phyloP scores from a whole-genome alignment of 2,329 filamentous ascomycete genomes.

The Penicillium sp. region DNA sequence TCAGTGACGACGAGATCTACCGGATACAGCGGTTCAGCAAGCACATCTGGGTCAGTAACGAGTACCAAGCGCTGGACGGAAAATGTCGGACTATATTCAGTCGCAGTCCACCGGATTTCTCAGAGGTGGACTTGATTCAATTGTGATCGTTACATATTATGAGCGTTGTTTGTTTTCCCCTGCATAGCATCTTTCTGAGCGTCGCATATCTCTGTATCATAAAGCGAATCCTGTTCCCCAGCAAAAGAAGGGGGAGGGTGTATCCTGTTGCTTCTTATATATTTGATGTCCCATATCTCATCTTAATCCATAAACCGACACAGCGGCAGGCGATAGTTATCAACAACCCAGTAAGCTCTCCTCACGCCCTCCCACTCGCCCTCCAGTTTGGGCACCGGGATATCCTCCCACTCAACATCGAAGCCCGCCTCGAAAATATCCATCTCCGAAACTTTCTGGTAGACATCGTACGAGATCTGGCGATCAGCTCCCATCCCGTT shows the following conservation, averaged over 20 bases:
- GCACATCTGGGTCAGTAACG: slow-evolving; percentile 88
- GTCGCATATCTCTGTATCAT: slow-evolving; percentile 23
- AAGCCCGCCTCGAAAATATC: slow-evolving; percentile 85
- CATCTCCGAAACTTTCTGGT: slow-evolving; percentile 86
- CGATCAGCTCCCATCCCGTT: slow-evolving; percentile 85
- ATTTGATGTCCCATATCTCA: neutral
- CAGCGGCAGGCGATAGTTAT: slow-evolving; percentile 50
- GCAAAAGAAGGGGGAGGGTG: slow-evolving; percentile 1
- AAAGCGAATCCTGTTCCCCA: slow-evolving; percentile 10
- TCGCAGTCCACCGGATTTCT: slow-evolving; percentile 83
- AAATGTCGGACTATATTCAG: slow-evolving; percentile 81
- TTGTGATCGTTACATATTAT: slow-evolving; percentile 48
- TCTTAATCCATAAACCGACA: slow-evolving; percentile 39
- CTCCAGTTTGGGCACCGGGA: slow-evolving; percentile 70
- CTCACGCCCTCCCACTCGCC: slow-evolving; percentile 86
- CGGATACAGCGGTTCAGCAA: slow-evolving; percentile 74
- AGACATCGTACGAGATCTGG: slow-evolving; percentile 93
- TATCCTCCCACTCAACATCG: slow-evolving; percentile 81
- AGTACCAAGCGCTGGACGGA: slow-evolving; percentile 82
- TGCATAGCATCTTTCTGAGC: slow-evolving; percentile 21
- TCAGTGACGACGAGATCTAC: slow-evolving; percentile 86
- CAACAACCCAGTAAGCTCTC: slow-evolving; percentile 84
- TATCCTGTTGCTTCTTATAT: neutral
- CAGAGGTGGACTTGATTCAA: slow-evolving; percentile 80
- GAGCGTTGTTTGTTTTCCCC: slow-evolving; percentile 14